phyloP scores from a whole-genome alignment of 2,329 filamentous ascomycete genomes.

The Rosellinia necatrix region DNA sequence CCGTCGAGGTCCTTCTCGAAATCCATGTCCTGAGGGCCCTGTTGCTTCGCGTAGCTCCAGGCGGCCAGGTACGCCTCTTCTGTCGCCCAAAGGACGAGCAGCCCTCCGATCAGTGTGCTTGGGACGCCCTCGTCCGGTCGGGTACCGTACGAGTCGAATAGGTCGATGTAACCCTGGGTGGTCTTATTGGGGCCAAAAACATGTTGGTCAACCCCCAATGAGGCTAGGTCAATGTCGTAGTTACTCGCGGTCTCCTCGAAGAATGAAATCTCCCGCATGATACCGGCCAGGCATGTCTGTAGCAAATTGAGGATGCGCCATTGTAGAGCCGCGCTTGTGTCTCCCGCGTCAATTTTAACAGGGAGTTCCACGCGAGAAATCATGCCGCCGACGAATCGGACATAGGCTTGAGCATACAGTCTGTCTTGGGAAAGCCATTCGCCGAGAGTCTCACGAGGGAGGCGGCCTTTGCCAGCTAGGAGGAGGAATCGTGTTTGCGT shows the following conservation, averaged over 20 bases:
- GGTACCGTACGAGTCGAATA: slow-evolving; percentile 39
- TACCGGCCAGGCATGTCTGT: slow-evolving; percentile 34
- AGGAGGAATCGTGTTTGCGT: slow-evolving; percentile 37
- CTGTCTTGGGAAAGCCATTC: slow-evolving; percentile 42
- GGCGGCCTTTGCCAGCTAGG: slow-evolving; percentile 37
- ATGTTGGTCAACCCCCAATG: slow-evolving; percentile 20
- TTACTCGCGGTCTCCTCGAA: slow-evolving; percentile 37
- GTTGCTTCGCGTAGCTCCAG: slow-evolving; percentile 57
- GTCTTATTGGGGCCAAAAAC: slow-evolving; percentile 33
- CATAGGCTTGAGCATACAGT: slow-evolving; percentile 41
- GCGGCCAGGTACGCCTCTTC: slow-evolving; percentile 67
- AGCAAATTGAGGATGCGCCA: slow-evolving; percentile 38
- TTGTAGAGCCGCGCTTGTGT: slow-evolving; percentile 27
- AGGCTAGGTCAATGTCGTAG: slow-evolving; percentile 36
- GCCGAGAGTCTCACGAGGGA: slow-evolving; percentile 32
- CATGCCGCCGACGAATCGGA: slow-evolving; percentile 39
- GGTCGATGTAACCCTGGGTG: slow-evolving; percentile 36
- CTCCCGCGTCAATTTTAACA: slow-evolving; percentile 6
- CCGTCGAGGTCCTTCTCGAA: slow-evolving; percentile 61
- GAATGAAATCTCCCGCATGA: slow-evolving; percentile 37
- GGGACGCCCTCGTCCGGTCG: slow-evolving; percentile 3
- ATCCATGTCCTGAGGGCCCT: slow-evolving; percentile 32
- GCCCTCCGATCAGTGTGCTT: slow-evolving; percentile 60
- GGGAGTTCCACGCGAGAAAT: slow-evolving; percentile 39
- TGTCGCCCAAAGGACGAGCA: slow-evolving; percentile 78